Conservation (phyloP, 2,329 filamentous ascomycete species). For the Colletotrichum sp. region DNA sequence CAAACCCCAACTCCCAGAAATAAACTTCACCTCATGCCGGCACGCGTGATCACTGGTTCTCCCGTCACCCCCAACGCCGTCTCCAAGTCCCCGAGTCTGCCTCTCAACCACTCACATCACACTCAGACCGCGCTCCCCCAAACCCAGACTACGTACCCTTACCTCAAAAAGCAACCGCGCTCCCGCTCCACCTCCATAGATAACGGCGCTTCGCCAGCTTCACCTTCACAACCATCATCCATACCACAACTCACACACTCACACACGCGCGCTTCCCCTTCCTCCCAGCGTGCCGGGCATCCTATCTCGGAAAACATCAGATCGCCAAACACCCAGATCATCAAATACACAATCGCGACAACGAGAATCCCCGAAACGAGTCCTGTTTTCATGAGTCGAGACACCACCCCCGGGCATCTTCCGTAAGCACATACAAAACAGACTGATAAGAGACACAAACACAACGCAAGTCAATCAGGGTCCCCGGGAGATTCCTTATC, state of each 20-base stretch:
- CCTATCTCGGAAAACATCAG: background rate
- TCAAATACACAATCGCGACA: background rate
- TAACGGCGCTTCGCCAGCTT: background rate
- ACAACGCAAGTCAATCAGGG: background rate
- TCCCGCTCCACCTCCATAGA: background rate
- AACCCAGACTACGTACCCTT: background rate
- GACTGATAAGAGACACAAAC: background rate
- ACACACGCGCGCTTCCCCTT: background rate
- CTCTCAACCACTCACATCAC: background rate
- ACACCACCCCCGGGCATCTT: background rate
- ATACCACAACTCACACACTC: background rate
- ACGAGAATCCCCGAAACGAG: background rate
- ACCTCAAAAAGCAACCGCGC: background rate
- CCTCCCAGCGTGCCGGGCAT: background rate
- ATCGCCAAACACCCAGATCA: background rate
- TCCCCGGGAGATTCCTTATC: background rate
- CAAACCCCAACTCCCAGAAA: background rate
- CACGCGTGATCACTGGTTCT: too few relatives aligned
- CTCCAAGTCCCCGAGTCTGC: background rate
- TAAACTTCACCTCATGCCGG: background rate
- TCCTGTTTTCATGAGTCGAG: background rate
- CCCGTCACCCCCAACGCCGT: background rate
- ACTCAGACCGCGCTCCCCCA: background rate
- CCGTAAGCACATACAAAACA: background rate
- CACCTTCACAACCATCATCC: background rate